Base-by-base conservation (phyloP, 306 rosid species). In the Macrotyloma uniflorum region DNA sequence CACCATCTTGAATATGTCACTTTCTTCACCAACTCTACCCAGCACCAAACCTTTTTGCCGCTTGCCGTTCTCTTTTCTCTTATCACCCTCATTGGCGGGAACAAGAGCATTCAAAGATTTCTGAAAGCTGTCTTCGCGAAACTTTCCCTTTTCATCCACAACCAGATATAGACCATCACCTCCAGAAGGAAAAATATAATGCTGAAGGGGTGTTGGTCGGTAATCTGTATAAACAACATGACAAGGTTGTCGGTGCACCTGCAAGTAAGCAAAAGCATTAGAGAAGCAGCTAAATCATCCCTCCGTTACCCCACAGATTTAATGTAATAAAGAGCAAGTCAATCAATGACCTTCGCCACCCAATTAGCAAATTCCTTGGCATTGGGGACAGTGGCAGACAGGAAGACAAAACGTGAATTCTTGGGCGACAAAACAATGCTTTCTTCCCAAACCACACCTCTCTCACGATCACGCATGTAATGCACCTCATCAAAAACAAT, bases 371-470 rank as follows among this genome's bases (percentile, higher is more conserved):
- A 95, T 67, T 95, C 98, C 70, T 87, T 92, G 1, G 98, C 97
- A 89, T 95, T 95, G 32, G 99, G 98, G 43, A 95, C 97, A 0
- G 98, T 95, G 68, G 99, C 99, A 5, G 98, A 95, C 8, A 95
- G 91, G 89, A 95, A 95, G 24, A 89, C 99, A 70, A 95, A 91
- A 47, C 96, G 91, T 36, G 97, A 85, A 77, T 92, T 91, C 87
- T 92, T 95, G 19, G 98, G 97, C 13, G 99, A 89, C 97, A 95
- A 87, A 74, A 95, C 96, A 85, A 95, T 95, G 89, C 99, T 92
- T 83, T 95, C 99, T 75, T 95, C 99, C 98, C 99, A 95, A 10
- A 95, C 99, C 11, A 95, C 99, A 9, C 99, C 99, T 67, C 99
- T 88, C 79, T 95, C 99, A 0, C 92, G 87, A 80, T 95, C 98